These are phyloP conservation scores for Alternaria brassicae DNA, from an alignment of 2,329 filamentous ascomycete genomes.

Conservation along the genomic window DNA sequence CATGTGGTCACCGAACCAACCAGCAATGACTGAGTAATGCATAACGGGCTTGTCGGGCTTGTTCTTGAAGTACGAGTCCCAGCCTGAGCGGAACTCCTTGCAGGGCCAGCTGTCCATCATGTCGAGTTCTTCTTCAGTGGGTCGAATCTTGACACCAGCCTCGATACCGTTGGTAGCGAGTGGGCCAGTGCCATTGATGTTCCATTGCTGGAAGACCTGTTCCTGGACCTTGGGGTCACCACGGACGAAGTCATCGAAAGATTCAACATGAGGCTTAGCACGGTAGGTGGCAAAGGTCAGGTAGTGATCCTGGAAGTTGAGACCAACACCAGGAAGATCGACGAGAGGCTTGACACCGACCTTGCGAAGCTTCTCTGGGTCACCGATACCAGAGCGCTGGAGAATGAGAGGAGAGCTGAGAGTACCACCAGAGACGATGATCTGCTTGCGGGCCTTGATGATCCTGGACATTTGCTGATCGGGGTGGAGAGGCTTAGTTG, in stretches of 20 bases:
- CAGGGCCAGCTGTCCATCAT: conserved; percentile 77
- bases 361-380: conserved; percentile 73
- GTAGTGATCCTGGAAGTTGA: conserved; percentile 81
- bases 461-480: conserved; percentile 60
- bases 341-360: conserved; percentile 73
- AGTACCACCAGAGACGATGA: conserved; percentile 75
- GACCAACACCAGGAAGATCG: conserved; percentile 74
- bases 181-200: conserved; percentile 78
- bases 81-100: conserved; percentile 75
- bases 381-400: conserved; percentile 76
- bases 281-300: conserved; percentile 74
- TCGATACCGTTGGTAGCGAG: conserved; percentile 81
- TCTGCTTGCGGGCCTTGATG: conserved; percentile 74
- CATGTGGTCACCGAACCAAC: conserved; percentile 60
- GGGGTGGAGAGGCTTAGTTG: conserved; percentile 71
- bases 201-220: conserved; percentile 78
- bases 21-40: conserved; percentile 78
- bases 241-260: conserved; percentile 80
- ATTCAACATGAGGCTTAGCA: conserved; percentile 77
- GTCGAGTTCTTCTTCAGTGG: conserved; percentile 70
- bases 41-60: conserved; percentile 88
- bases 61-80: conserved; percentile 83
- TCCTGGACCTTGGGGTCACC: conserved; percentile 77
- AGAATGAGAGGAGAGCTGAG: conserved; percentile 77
- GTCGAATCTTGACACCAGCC: conserved; percentile 78